These are phyloP conservation scores for Furcasterigmium furcatum DNA, from an alignment of 2,329 filamentous ascomycete genomes.

Conservation along the genomic window DNA sequence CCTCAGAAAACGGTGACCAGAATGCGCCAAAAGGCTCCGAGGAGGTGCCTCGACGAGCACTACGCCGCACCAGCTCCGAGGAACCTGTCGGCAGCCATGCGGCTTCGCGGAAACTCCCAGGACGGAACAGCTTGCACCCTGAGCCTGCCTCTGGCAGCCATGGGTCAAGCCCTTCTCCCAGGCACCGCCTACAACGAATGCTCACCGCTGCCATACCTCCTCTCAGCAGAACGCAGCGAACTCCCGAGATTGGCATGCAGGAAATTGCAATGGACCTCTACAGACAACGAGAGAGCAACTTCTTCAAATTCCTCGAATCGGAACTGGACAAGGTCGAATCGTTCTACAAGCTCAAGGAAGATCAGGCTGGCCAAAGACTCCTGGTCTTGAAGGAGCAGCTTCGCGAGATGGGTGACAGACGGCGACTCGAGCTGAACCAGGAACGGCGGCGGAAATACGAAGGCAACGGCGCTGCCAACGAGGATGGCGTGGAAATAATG, in stretches of 20 bases:
- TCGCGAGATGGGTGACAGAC: slow-evolving; percentile 86
- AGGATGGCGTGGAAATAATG: slow-evolving; percentile 18
- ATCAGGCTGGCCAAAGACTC: slow-evolving; percentile 74
- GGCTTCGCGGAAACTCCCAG: not conserved
- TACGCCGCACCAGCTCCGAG: too few relatives aligned
- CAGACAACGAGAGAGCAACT: slow-evolving; percentile 74
- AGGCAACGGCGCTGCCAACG: slow-evolving; percentile 16
- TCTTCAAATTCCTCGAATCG: slow-evolving; percentile 78
- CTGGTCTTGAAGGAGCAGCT: slow-evolving; percentile 74
- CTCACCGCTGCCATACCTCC: slow-evolving; percentile 31
- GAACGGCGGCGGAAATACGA: slow-evolving; percentile 29
- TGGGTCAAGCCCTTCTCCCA: slow-evolving; percentile 4
- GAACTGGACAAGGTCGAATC: slow-evolving; percentile 89
- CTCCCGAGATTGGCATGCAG: slow-evolving; percentile 38
- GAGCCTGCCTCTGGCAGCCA: slow-evolving; percentile 7
- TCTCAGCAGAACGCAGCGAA: slow-evolving; percentile 27
- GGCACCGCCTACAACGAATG: slow-evolving; percentile 28
- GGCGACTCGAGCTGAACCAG: slow-evolving; percentile 66
- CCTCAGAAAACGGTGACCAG: slow-evolving; percentile 23
- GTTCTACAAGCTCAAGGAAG: slow-evolving; percentile 87
- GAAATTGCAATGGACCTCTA: slow-evolving; percentile 52
- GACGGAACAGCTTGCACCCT: not conserved
- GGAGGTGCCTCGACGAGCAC: too few relatives aligned
- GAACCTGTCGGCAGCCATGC: not conserved
- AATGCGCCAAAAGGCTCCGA: too few relatives aligned